Percentiles rank a stretch among this genome's conserved stretches.
Evolutionary conservation across 108 stramenopile genomes (phyloP).

Genomic region (Cyclotella baltica): DNA sequence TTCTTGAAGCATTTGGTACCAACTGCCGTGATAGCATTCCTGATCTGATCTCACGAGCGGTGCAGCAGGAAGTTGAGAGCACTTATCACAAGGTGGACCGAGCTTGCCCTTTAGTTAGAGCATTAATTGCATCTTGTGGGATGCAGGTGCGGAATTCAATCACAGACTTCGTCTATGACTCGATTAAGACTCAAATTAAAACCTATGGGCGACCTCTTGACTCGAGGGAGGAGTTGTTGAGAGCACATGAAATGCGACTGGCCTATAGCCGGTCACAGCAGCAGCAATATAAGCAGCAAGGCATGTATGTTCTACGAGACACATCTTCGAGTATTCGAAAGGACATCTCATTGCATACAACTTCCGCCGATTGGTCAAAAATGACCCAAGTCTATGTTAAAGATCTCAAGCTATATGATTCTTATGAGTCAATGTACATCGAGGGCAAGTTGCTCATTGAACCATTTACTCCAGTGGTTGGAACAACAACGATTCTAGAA

Average conservation of each 20-base stretch:
- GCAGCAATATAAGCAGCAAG: background rate
- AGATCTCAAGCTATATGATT: slow-evolving; percentile 38
- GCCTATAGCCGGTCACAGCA: background rate
- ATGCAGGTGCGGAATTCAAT: slow-evolving; percentile 2
- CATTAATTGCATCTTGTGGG: slow-evolving; percentile 2
- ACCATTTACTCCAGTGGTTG: slow-evolving; percentile 41
- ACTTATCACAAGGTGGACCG: background rate
- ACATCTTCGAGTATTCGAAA: slow-evolving; percentile 18
- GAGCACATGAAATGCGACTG: slow-evolving; percentile 11
- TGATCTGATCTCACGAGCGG: background rate
- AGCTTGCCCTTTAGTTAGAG: background rate
- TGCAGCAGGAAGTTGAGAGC: background rate
- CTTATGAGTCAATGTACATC: slow-evolving; percentile 17
- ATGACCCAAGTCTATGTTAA: background rate
- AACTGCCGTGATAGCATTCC: slow-evolving; percentile 10
- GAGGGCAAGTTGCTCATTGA: slow-evolving; percentile 35
- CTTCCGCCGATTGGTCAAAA: slow-evolving; percentile 23
- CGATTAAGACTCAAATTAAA: background rate
- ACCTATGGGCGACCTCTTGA: slow-evolving; percentile 10
- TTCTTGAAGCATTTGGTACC: slow-evolving; percentile 15
- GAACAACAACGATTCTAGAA: slow-evolving; percentile 39
- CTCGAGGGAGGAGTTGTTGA: background rate
- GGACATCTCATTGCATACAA: slow-evolving; percentile 3
- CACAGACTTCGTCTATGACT: slow-evolving; percentile 5
- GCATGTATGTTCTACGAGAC: background rate